Evolutionary conservation across 2,329 filamentous ascomycete genomes (phyloP), one percentile per base, ranked within the genome.

Genomic region (Claviceps purpurea): DNA sequence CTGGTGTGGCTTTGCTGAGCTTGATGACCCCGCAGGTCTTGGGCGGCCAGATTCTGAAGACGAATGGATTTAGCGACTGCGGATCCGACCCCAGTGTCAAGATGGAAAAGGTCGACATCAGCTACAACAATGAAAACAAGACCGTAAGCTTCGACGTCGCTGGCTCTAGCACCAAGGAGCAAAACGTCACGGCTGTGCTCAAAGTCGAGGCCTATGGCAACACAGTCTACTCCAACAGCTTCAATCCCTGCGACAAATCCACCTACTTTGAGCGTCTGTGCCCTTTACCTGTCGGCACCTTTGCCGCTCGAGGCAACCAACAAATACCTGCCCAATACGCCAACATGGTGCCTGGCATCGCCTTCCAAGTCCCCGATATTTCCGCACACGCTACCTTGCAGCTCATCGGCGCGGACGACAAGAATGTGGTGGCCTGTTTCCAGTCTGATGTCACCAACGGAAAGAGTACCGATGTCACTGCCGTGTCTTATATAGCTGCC

Each of bases 361-460:
- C 91, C 13, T 98, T 96, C 71, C 78, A 80, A 55, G 75, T 98
- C 37, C 93, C 93, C 49, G 90, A 98, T 65, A 85, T 98, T 59
- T 84, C 91, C 52, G 91, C 91, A 40, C 71, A 84, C 61, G 93
- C 90, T 38, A 93, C 83, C 45, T 72, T 98, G 56, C 72, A 88
- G 63, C 77, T 98, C 46, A 82, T 77, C 54, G 71, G 79, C 4
- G 68, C 79, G 41, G 79, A 84, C 37, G 73, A 70, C 4, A 76
- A 74, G 41, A 62, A 76, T 38, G 74, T 84, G 43, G 77, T 95
- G 8, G 90, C 89, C 22, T 98, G 93, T 67, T 83, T 97, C 49
- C 73, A 85, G 60, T 89, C 90, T 0, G 73, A 80, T 43, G 82
- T 98, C 53, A 81, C 79, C 57, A 98, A 98, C 65, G 91, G 90